Base-by-base conservation (phyloP, 805 yeast species). In the Metschnikowia noctiluminum region DNA sequence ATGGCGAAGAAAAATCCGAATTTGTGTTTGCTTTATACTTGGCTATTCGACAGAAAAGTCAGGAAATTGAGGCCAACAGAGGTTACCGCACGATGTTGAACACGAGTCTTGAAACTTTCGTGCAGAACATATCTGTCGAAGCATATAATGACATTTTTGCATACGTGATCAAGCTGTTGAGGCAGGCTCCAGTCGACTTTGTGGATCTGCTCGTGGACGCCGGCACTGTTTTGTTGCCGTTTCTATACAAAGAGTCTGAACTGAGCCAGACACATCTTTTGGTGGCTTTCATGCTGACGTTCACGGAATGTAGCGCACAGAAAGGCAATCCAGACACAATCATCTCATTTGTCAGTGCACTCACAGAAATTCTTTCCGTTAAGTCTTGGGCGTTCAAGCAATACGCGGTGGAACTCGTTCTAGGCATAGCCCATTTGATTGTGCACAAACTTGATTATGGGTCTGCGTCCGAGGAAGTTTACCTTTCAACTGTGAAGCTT, bases 361-460 rank as follows among this genome's bases (percentile, higher is more conserved):
- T 85, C 27, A 79, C 73, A 50, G 45, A 57, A 0, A 50, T 79
- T 8, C 62, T 85, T 14, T 64, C 77, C 9, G 78, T 79, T 7
- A 74, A 77, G 46, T 56, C 78, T 0, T 81, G 87, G 85, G 54
- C 78, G 1, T 73, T 88, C 42, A 70, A 80, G 4, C 96, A 89
- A 62, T 85, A 84, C 59, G 62, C 80, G 0, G 66, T 84, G 15
- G 96, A 89, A 62, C 58, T 76, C 32, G 61, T 80, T 0, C 55
- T 87, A 11, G 66, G 76, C 4, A 52, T 77, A 14, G 54, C 75
- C 4, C 59, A 73, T 2, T 8, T 31, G 13, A 49, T 55, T 13
- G 16, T 31, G 10, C 35, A 28, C 26, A 42, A 42, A n/a, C 43
- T 39, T n/a, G 42, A 42, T 31, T 38, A 13, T 13, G 46, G 43